Conservation (phyloP, 2,329 filamentous ascomycete species). For the Sarocladiaceae sp. region DNA sequence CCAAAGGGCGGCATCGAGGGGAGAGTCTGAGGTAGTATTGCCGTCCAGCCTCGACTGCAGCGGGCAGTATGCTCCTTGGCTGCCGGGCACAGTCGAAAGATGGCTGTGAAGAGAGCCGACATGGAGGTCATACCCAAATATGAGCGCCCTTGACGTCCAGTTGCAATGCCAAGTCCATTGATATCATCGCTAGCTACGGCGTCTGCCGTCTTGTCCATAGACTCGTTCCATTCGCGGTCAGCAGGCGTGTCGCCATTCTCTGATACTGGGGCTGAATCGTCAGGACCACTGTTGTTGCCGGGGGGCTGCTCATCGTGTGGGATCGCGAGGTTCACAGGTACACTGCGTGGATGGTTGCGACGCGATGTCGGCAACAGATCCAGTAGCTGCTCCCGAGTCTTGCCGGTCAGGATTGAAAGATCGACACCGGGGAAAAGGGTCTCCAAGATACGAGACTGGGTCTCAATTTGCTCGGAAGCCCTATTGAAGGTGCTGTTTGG, state of each 20-base stretch:
- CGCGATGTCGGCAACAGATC: conserved; percentile 10
- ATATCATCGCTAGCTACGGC: conserved; percentile 24
- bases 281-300: conserved; percentile 1
- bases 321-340: not conserved
- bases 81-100: conserved; percentile 30
- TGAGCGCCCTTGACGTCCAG: conserved; percentile 48
- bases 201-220: conserved; percentile 15
- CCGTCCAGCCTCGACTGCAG: conserved; percentile 18
- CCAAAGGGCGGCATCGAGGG: conserved; percentile 27
- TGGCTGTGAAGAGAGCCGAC: conserved; percentile 54
- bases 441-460: conserved; percentile 17
- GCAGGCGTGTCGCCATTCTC: conserved; percentile 20
- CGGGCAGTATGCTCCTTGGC: conserved; percentile 21
- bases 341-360: not conserved
- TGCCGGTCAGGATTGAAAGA: conserved; percentile 15
- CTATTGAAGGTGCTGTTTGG: conserved; percentile 18
- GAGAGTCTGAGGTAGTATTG: conserved; percentile 19
- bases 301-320: conserved; percentile 5
- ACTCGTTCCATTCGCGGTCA: conserved; percentile 24
- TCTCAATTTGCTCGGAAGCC: conserved; percentile 17
- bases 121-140: conserved; percentile 61
- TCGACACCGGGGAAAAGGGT: conserved; percentile 17
- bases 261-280: conserved; percentile 19
- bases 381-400: conserved; percentile 17
- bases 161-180: conserved; percentile 35